Evolutionary conservation across 2,329 filamentous ascomycete genomes (phyloP), one percentile per base, ranked within the genome.

Genomic region (Phialemoniopsis sp.): DNA sequence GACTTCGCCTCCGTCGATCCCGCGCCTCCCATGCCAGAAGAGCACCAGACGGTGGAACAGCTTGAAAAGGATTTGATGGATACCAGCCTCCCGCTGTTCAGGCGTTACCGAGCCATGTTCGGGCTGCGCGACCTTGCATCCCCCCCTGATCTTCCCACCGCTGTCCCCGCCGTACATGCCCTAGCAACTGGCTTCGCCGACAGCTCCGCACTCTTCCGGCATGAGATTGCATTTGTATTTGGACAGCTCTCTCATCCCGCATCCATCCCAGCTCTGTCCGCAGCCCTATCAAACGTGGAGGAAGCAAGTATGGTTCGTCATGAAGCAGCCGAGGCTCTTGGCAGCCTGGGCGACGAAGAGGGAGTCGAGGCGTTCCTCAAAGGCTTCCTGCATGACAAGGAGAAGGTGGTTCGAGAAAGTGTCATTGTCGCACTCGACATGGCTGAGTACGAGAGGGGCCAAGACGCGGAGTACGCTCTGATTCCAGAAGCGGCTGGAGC

Each of bases 151-250:
- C 81, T 94, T 32, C 87, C 89, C 3, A 95, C 90, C 3, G 90
- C 91, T 7, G 78, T 89, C 13, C 85, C 87, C n/a, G 91, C 93
- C 14, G 78, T 98, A 38, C 76, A 85, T 33, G 87, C 90, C 10
- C 78, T 98, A 34, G 89, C 93, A 34, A 84, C 82, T 57, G 93
- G 93, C 13, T 82, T 98, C 52, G 72, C 73, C 26, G 93, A 98
- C 60, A 73, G 82, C 14, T 96, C 90, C 36, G 90, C 90, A 5
- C 80, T 98, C 8, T 97, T 98, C 76, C 84, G 93, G 50, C 93
- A 98, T 67, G 93, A 98, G 61, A 89, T 98, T 49, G 93, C 93
- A 13, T 98, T 98, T 60, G 93, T 98, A 13, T 98, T 98, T 52
- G 93, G 93, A 40, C 93, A 98, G 63, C 74, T 98, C 38, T 89